Percentiles rank a stretch among this genome's conserved stretches.
Conservation (phyloP, 2,329 filamentous ascomycete genomes). For the Fusarium pseudonygamai region DNA sequence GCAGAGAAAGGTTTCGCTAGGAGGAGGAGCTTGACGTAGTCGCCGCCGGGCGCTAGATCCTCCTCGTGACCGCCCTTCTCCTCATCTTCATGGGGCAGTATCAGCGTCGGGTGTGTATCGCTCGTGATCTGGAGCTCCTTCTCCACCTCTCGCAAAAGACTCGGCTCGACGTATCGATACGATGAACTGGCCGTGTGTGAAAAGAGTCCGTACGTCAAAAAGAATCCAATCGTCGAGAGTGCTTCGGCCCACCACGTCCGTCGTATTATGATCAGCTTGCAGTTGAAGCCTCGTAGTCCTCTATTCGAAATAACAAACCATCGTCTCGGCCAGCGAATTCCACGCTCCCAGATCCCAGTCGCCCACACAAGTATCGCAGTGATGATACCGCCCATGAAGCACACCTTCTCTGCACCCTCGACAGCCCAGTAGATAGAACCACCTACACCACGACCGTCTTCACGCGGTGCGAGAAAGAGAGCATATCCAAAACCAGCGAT, state of each 20-base stretch:
- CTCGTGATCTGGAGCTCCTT: conserved; percentile 62
- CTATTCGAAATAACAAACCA: conserved; percentile 92
- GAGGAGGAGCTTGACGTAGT: conserved; percentile 89
- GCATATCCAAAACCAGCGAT: conserved; percentile 86
- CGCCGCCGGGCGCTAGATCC: conserved; percentile 87
- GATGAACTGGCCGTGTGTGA: conserved; percentile 73
- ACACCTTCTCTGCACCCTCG: conserved; percentile 89
- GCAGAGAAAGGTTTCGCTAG: conserved; percentile 95
- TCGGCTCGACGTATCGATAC: conserved; percentile 80
- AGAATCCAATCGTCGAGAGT: conserved; percentile 76
- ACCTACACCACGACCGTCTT: conserved; percentile 90
- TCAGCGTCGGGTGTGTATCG: conserved; percentile 54
- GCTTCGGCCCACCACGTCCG: conserved; percentile 84
- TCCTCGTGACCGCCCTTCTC: conserved; percentile 81
- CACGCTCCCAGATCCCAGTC: conserved; percentile 95
- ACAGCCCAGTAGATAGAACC: conserved; percentile 97
- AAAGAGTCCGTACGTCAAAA: conserved; percentile 79
- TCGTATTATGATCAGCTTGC: conserved; percentile 91
- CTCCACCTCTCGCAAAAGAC: conserved; percentile 67
- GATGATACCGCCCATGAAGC: conserved; percentile 88
- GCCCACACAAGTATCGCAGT: conserved; percentile 90
- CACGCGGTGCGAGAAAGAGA: conserved; percentile 92
- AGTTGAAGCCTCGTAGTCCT: conserved; percentile 90
- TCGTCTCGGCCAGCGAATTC: conserved; percentile 90
- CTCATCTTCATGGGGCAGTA: conserved; percentile 61